These are phyloP conservation scores for Mikania micrantha DNA, from an alignment of 129 eudicot species.

Conservation along the genomic window DNA sequence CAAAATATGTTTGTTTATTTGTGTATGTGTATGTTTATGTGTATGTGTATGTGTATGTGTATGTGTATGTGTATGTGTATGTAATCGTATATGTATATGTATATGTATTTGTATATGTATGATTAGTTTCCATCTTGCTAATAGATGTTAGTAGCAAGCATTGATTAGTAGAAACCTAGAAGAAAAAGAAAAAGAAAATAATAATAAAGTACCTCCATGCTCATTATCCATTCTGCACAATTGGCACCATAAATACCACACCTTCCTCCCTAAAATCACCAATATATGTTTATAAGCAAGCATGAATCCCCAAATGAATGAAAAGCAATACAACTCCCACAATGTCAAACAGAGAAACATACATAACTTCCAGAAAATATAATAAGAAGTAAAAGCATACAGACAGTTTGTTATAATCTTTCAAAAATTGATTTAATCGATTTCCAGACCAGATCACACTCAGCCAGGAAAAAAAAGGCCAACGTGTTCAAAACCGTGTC, in stretches of 20 bases:
- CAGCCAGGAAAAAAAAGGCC: neutral
- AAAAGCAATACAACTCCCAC: neutral
- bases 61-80: too few relatives aligned
- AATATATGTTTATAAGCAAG: constrained; percentile 8
- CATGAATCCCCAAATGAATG: constrained; percentile 6
- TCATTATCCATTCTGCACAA: constrained; percentile 78
- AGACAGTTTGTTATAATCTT: neutral
- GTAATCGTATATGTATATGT: too few relatives aligned
- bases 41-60: too few relatives aligned
- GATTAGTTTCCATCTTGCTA: neutral
- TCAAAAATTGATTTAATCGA: neutral
- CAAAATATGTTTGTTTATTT: too few relatives aligned
- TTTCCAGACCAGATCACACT: neutral
- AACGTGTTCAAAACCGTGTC: neutral
- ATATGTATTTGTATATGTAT: neutral
- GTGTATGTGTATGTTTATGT: too few relatives aligned
- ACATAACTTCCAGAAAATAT: neutral
- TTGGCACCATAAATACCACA: constrained; percentile 95
- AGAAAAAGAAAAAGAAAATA: neutral
- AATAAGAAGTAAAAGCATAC: neutral
- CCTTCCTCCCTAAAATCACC: constrained; percentile 60
- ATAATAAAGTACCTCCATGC: constrained; percentile 71
- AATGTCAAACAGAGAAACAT: neutral
- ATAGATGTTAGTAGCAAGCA: neutral
- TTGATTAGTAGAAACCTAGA: neutral